These are phyloP conservation scores for Melastoma malabathricum DNA, from an alignment of 345 rosid genomes.

Conservation along the genomic window DNA sequence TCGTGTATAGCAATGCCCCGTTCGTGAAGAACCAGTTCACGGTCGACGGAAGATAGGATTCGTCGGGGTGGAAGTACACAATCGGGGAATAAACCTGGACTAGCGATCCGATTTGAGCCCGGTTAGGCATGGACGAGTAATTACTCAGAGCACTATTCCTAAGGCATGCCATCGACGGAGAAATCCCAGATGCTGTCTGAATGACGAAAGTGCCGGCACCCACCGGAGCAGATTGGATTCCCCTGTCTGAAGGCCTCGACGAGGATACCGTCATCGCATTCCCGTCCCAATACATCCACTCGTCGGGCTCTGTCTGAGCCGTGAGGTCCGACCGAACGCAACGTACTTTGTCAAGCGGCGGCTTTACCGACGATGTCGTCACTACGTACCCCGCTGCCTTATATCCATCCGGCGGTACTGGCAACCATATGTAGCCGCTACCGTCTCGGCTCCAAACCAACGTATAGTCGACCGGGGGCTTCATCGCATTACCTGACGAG, in stretches of 20 bases:
- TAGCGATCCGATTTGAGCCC: constrained; percentile 8
- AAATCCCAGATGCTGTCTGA: constrained; percentile 1
- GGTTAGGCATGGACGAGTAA: constrained; percentile 11
- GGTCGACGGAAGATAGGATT: constrained; percentile 11
- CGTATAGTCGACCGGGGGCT: constrained; percentile 9
- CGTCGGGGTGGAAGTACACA: constrained; percentile 14
- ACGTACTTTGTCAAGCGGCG: constrained; percentile 11
- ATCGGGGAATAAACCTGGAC: constrained; percentile 8
- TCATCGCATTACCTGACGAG: constrained; percentile 3
- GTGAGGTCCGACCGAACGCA: constrained; percentile 16
- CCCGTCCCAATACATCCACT: constrained; percentile 9
- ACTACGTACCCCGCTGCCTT: constrained; percentile 14
- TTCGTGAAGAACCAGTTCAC: constrained; percentile 14
- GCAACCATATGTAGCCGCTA: constrained; percentile 12
- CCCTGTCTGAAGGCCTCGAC: constrained; percentile 10
- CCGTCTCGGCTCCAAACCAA: constrained; percentile 14
- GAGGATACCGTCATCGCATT: background rate
- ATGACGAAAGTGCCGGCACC: constrained; percentile 10
- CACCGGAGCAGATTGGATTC: constrained; percentile 2
- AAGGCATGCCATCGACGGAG: constrained; percentile 8
- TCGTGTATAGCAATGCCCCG: constrained; percentile 11
- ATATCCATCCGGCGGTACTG: constrained; percentile 13
- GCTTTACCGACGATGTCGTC: constrained; percentile 11
- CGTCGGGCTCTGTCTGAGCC: constrained; percentile 8
- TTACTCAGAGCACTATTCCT: constrained; percentile 5